Evolutionary conservation across 768 basidiomycete species (phyloP).

Genomic region (Boletus insuetus): DNA sequence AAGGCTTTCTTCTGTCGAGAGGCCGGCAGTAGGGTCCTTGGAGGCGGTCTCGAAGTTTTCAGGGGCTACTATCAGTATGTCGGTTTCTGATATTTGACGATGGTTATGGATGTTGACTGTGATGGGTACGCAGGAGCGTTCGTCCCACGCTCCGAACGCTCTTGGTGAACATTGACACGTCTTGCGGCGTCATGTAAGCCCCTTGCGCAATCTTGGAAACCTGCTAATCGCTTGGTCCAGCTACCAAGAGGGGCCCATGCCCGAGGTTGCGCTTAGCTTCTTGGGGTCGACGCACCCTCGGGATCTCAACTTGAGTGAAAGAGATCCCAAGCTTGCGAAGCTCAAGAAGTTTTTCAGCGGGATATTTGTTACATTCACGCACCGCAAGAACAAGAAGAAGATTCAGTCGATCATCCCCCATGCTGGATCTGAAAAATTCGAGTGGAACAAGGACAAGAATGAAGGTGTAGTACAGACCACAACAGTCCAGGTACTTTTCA

Average conservation of each 20-base stretch:
- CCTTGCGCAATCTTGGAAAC: neutral
- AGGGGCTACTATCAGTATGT: constrained; percentile 51
- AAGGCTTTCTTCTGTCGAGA: constrained; percentile 43
- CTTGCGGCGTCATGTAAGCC: constrained; percentile 44
- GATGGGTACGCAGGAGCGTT: constrained; percentile 37
- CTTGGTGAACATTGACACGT: constrained; percentile 47
- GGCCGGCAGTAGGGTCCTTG: constrained; percentile 25
- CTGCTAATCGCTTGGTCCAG: constrained; percentile 10
- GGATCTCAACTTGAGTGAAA: constrained; percentile 26
- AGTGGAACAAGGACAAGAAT: constrained; percentile 31
- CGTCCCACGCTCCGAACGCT: constrained; percentile 41
- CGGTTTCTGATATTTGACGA: neutral
- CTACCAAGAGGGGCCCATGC: constrained; percentile 26
- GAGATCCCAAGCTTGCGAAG: constrained; percentile 24
- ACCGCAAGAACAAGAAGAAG: constrained; percentile 28
- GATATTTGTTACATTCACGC: constrained; percentile 31
- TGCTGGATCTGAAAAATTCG: constrained; percentile 42
- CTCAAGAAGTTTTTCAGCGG: constrained; percentile 41
- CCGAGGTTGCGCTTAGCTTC: constrained; percentile 33
- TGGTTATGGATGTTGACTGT: neutral
- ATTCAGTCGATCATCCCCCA: constrained; percentile 36
- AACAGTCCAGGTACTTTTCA: constrained; percentile 39
- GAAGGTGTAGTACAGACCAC: constrained; percentile 19
- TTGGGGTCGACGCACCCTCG: constrained; percentile 26
- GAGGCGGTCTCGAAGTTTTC: constrained; percentile 42